These are phyloP conservation scores for Daldinia bambusicola DNA, from an alignment of 495 filamentous ascomycete species.

Conservation along the genomic window DNA sequence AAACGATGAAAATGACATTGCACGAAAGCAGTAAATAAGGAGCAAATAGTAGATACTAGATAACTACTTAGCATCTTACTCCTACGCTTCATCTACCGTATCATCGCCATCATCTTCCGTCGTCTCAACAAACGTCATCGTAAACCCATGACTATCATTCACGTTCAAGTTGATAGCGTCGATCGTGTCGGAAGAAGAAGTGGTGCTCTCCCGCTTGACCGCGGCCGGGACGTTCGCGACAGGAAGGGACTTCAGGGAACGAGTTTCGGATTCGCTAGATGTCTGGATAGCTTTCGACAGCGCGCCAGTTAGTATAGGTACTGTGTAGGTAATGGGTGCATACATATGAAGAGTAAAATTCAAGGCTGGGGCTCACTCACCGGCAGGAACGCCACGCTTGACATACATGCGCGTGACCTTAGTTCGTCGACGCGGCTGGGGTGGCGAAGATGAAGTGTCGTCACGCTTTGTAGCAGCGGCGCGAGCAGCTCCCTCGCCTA, in stretches of 20 bases:
- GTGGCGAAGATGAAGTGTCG: slow-evolving; percentile 45
- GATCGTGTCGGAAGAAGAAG: slow-evolving; percentile 43
- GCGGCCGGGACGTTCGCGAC: slow-evolving; percentile 33
- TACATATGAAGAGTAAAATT: not conserved
- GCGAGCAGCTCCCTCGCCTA: slow-evolving; percentile 9
- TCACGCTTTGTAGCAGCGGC: slow-evolving; percentile 52
- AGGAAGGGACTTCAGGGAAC: slow-evolving; percentile 43
- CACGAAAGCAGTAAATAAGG: not conserved
- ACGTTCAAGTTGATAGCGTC: slow-evolving; percentile 63
- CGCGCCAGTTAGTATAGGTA: slow-evolving; percentile 30
- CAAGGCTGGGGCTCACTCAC: slow-evolving; percentile 44
- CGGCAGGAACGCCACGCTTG: slow-evolving; percentile 55
- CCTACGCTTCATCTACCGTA: slow-evolving; percentile 24
- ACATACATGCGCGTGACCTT: slow-evolving; percentile 64
- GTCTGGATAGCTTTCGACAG: slow-evolving; percentile 50
- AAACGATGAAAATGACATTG: slow-evolving; percentile 38
- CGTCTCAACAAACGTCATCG: slow-evolving; percentile 62
- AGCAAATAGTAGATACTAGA: slow-evolving; percentile 20
- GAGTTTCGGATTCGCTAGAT: slow-evolving; percentile 45
- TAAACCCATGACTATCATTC: slow-evolving; percentile 57
- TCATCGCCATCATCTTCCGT: slow-evolving; percentile 54
- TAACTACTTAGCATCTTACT: slow-evolving; percentile 9
- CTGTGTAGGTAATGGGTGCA: not conserved
- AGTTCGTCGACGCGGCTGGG: slow-evolving; percentile 49
- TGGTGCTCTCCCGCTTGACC: slow-evolving; percentile 45